Base-by-base conservation (phyloP, 2,329 filamentous ascomycete genomes). In the Ampelomyces quisqualis region DNA sequence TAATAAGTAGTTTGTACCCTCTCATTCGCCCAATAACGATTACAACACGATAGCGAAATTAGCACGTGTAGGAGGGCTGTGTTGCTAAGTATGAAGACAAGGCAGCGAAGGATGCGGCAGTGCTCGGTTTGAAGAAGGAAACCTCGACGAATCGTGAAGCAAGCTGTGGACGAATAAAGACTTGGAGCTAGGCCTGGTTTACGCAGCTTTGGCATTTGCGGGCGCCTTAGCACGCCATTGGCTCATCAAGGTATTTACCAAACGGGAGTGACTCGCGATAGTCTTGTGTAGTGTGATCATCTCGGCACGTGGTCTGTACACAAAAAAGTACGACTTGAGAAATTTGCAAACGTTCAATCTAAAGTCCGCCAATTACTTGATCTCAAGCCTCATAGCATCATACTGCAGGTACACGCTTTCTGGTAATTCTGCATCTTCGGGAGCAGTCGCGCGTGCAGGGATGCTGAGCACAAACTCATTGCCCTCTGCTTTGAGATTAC, bases 401-500 rank as follows among this genome's bases (percentile, higher is more conserved):
- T 85, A 84, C 66, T 84, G 80, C 8, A 84, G 73, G 57, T 84
- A 84, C 0, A 80, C 69, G 2, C 72, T 73, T 20, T 64, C 64
- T 0, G 80, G 73, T 40, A 84, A 50, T 5, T 81, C 43, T 0
- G 81, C 79, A 21, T 73, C 75, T 65, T 84, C 79, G 11, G 76
- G 74, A 47, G 81, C 73, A 5, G 77, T 82, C 3, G 76, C 80
- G 34, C 80, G 78, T 31, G 69, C 76, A 10, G 81, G 80, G 41
- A 84, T 55, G 47, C 77, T 79, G 35, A 84, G 59, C 2, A 80
- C 67, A 21, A 84, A 63, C 55, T 75, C 69, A 47, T 83, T 84
- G 34, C 67, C 65, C 0, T 77, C 77, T 15, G 69, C 67, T 14
- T 66, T 70, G 34, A 83, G 54, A 14, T 43, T 29, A 3, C 31